Evolutionary conservation across 176 grass and related monocot genomes (phyloP).

Genomic region (Zoysia pacifica): DNA sequence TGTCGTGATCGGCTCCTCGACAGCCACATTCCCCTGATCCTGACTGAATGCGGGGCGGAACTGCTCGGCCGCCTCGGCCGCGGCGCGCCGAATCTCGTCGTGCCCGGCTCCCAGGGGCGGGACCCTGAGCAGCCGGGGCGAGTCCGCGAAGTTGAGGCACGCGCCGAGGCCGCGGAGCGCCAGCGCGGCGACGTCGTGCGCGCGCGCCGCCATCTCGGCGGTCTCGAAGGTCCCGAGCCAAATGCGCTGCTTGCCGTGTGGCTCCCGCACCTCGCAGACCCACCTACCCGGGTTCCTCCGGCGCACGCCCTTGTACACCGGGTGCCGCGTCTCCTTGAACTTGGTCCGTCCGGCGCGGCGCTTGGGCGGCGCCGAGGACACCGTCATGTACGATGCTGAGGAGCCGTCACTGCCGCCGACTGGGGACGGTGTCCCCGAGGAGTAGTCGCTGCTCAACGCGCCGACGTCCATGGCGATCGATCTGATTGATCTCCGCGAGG

Average conservation of each 20-base stretch:
- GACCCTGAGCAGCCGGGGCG: conserved; percentile 48
- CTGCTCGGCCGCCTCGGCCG: conserved; percentile 52
- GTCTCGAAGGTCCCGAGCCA: conserved; percentile 93
- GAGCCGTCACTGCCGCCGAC: conserved; percentile 19
- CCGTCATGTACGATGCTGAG: conserved; percentile 62
- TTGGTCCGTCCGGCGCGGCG: conserved; percentile 81
- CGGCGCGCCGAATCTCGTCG: conserved; percentile 61
- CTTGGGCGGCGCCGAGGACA: conserved; percentile 82
- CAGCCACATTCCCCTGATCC: conserved; percentile 16
- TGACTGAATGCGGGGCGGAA: conserved; percentile 38
- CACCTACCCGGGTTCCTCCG: conserved; percentile 71
- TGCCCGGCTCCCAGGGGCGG: conserved; percentile 47
- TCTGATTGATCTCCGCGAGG: not conserved
- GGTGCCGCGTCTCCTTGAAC: conserved; percentile 94
- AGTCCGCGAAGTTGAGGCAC: conserved; percentile 97
- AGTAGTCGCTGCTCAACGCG: conserved; percentile 44
- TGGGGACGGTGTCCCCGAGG: conserved; percentile 35
- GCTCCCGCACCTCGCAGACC: conserved; percentile 98
- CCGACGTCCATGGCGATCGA: conserved; percentile 22
- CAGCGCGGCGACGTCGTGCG: conserved; percentile 85
- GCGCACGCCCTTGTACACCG: conserved; percentile 89
- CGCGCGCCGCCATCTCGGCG: conserved; percentile 90
- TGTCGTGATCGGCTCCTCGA: not conserved
- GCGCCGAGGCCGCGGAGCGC: conserved; percentile 69
- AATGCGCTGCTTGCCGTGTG: conserved; percentile 79